Conservation (phyloP, 257 asterid genomes). For the Handroanthus guayacan region DNA sequence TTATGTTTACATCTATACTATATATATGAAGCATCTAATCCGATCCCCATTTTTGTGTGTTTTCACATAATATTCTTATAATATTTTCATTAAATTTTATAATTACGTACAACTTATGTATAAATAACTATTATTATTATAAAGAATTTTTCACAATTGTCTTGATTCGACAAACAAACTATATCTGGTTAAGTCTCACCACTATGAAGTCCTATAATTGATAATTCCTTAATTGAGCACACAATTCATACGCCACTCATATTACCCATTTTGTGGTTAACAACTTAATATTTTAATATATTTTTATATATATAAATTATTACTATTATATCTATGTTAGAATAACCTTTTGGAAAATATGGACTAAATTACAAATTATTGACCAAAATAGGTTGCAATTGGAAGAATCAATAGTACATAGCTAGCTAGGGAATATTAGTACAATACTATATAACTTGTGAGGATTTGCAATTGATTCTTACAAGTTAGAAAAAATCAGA, state of each 20-base stretch:
- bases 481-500: neutral
- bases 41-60: no score
- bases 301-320: neutral
- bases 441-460: neutral
- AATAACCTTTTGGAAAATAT: constrained; percentile 15
- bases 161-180: no score
- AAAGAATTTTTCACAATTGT: no score
- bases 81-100: no score
- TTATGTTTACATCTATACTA: no score
- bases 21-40: no score
- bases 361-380: neutral
- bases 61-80: no score
- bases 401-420: neutral
- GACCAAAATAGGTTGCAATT: neutral
- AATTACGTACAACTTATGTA: no score
- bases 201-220: neutral
- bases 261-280: neutral
- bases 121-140: no score
- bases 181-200: neutral
- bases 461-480: neutral
- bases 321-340: neutral
- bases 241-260: neutral
- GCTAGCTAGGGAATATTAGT: constrained; percentile 9
- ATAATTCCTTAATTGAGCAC: neutral
- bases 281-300: no score